Base-by-base conservation (phyloP, 306 rosid genomes). In the Sindora glabra region DNA sequence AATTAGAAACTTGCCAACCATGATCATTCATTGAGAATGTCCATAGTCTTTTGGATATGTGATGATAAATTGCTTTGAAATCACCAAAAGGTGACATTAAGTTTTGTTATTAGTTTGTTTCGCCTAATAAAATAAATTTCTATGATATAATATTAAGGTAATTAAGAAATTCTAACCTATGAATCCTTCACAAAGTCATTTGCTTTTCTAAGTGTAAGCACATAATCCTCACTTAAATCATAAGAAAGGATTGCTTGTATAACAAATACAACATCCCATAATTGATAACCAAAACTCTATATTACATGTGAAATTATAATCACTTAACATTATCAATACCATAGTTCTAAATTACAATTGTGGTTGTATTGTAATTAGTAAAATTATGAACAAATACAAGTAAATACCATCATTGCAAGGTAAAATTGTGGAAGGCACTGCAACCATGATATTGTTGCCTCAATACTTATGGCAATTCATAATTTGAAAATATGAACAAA, bases 1-100 rank as follows among this genome's bases (percentile, higher is more conserved):
- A 85, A 25, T 85, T 89, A 16, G 89, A 79, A 37, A 85, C 79
- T 69, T 66, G 80, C 89, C 82, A 82, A 26, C 84, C 86, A 0
- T 85, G 82, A 14, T 85, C 89, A 0, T 67, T 68, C 54, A 70
- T 63, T 47, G 81, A 71, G 64, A 85, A 77, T 10, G 86, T 69
- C 94, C 86, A 85, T 0, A 82, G 25, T 50, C 90, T 87, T 75
- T 84, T 84, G 23, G 44, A 32, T 5, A 72, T 78, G 71, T 81
- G 87, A 38, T 81, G 67, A 24, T 66, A 60, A 82, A 80, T 77
- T 46, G 68, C 48, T 9, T 37, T 44, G 72, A 74, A 80, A 39
- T 84, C 69, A 0, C 86, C 86, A 0, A 70, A 48, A 29, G 80
- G 87, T 30, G 19, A 10, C 12, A 33, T 3, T 2, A 16, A 8